phyloP scores from a whole-genome alignment of 176 grass and related monocot species.

The Aegilops sharonensis region DNA sequence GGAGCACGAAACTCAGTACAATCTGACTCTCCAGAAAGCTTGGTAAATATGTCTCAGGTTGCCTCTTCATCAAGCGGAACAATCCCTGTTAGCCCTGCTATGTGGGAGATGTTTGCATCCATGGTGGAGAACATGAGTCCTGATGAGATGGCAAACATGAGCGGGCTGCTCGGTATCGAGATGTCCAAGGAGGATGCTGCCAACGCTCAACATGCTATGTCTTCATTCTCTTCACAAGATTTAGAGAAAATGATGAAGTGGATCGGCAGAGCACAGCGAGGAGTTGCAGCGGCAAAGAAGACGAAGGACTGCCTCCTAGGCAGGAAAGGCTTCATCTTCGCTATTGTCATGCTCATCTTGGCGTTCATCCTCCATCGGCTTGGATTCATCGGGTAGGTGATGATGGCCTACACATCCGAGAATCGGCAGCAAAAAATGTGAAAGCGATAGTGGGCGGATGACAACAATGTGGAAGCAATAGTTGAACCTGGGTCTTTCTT shows the following conservation, averaged over 20 bases:
- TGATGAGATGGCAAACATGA: constrained; percentile 84
- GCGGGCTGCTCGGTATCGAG: constrained; percentile 64
- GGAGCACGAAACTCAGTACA: constrained; percentile 26
- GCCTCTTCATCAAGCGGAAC: constrained; percentile 66
- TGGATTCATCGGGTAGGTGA: constrained; percentile 57
- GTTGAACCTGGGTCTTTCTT: neutral
- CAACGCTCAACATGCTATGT: constrained; percentile 69
- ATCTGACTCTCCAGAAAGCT: constrained; percentile 31
- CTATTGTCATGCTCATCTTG: constrained; percentile 76
- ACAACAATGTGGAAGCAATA: neutral
- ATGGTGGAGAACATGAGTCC: constrained; percentile 90
- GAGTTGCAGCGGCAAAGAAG: constrained; percentile 56
- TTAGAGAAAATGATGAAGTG: constrained; percentile 86
- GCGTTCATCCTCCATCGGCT: constrained; percentile 77
- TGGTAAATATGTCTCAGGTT: constrained; percentile 64
- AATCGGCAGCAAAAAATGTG: neutral
- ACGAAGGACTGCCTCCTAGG: constrained; percentile 87
- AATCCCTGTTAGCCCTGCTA: constrained; percentile 58
- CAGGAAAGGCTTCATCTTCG: constrained; percentile 67
- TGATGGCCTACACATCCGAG: constrained; percentile 6
- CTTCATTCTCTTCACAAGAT: constrained; percentile 61
- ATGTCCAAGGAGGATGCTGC: constrained; percentile 73
- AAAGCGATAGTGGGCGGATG: neutral
- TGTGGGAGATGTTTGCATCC: constrained; percentile 72
- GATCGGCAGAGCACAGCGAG: constrained; percentile 64